Evolutionary conservation across 179 eudicot species (phyloP).

Genomic region (Silene noctiflora): DNA sequence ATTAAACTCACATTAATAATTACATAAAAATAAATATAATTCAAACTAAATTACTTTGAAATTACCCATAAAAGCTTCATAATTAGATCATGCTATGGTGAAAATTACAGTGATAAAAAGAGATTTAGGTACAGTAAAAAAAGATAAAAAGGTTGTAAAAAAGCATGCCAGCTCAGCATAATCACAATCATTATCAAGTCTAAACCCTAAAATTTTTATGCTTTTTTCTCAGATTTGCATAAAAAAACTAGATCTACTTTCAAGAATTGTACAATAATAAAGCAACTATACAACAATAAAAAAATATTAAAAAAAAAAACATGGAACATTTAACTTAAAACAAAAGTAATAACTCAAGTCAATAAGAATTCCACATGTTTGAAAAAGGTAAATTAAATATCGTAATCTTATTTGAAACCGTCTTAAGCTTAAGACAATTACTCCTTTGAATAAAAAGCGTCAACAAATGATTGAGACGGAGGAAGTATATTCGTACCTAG

Average conservation of each 20-base stretch:
- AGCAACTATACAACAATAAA: too few species aligned
- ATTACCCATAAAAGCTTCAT: neutral
- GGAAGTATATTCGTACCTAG: neutral
- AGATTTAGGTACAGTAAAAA: neutral
- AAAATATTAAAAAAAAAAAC: neutral
- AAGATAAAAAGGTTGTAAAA: neutral
- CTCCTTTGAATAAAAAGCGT: too few species aligned
- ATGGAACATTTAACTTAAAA: neutral
- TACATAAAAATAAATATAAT: neutral
- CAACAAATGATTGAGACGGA: too few species aligned
- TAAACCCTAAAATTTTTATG: conserved; percentile 18
- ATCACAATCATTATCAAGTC: conserved; percentile 16
- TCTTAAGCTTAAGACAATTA: too few species aligned
- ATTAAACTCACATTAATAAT: neutral
- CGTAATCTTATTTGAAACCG: too few species aligned
- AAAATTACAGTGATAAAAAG: conserved; percentile 14
- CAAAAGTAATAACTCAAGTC: neutral
- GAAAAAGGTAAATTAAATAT: neutral
- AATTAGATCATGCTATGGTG: conserved; percentile 4
- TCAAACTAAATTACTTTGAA: neutral
- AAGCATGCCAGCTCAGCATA: conserved; percentile 16
- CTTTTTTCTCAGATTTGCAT: neutral
- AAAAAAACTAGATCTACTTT: conserved; percentile 8
- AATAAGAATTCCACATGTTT: too few species aligned
- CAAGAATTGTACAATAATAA: neutral